Base-by-base conservation (phyloP, 139 green algal species). In the Trebouxia sp. region DNA sequence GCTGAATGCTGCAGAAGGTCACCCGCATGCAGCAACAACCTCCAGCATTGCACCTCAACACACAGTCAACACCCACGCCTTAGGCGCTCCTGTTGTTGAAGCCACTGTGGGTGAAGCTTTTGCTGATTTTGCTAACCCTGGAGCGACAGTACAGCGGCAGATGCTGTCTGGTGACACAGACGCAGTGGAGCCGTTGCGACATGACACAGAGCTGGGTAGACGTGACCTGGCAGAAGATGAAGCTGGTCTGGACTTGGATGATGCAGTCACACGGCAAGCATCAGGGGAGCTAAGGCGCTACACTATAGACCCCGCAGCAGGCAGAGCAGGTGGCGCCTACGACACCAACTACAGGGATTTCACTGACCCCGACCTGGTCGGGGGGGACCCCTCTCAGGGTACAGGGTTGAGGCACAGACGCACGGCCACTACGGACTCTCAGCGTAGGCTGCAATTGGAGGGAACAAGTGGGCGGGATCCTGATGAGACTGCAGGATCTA, bases 201-300 rank as follows among this genome's bases (percentile, higher is more conserved):
- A 30, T 5, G 43, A 72, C 28, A 35, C 43, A 0, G 11, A 72
- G 62, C 32, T 72, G 62, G 20, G 42, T 14, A 72, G 62, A 45
- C 62, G 43, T 28, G 0, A 65, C 28, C 12, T n/a, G 15, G 41
- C 22, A n/a, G 38, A 45, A 24, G 50, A 51, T 77, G 35, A 76
- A 83, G 81, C 41, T 56, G 42, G 48, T 12, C 35, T 87, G 74
- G 82, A 87, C 50, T 70, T 79, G 32, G 62, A 72, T 72, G 62
- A 72, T 45, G 62, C 32, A 42, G 62, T 72, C 14, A 72, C 62
- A 4, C 12, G 62, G 12, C 62, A 72, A 35, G 62, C 62, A 22
- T 72, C 62, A 42, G 62, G 35, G 3, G 62, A 72, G 62, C 62
- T 72, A 0, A 72, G 62, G 20, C n/a, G 62, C 32, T 72, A 72